Evolutionary conservation across 2,329 filamentous ascomycete species (phyloP), one percentile per base, ranked within the genome.

Genomic region (Pyrenophora teres): DNA sequence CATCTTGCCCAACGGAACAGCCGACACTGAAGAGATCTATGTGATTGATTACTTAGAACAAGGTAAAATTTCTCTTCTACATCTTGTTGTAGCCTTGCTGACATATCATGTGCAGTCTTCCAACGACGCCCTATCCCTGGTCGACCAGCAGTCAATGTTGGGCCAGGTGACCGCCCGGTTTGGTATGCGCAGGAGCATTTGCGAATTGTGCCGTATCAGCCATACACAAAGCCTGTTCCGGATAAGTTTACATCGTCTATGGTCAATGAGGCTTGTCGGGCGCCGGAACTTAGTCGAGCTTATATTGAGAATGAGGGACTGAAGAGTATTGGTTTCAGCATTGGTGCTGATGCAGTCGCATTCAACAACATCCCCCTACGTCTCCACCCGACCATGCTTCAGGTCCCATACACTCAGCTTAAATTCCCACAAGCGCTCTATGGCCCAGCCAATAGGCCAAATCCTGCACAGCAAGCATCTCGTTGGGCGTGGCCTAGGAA

Each of bases 301-400:
- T 35, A 58, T 6, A 61, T 67, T 25, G 57, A 64, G 38, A 31
- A 57, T 7, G 62, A 66, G 25, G 61, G 64, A 8, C 52, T 67
- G 9, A 6, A 16, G 10, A 53, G 38, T 12, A 45, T 65, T n/a
- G 58, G 56, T 4, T 31, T 60, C 21, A 13, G 23, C 8, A 25
- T 25, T 9, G 7, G 4, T 2, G 8, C 6, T 25, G 3, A 25
- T 25, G 23, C 8, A 2, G 23, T 9, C 23, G 23, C 23, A 9
- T 25, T 25, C 23, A 25, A 25, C 4, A 25, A 25, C 8, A 25
- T 25, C 23, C 38, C 27, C 9, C 27, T 43, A 16, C 40, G 32
- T 2, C 32, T 43, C 19, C 32, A 35, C 12, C 40, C 40, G 1
- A 43, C 18, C 5, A 35, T 43, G 40, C 40, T 43, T 19, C 21